These are phyloP conservation scores for Quercus lobata DNA, from an alignment of 331 rosid genomes.

Conservation along the genomic window DNA sequence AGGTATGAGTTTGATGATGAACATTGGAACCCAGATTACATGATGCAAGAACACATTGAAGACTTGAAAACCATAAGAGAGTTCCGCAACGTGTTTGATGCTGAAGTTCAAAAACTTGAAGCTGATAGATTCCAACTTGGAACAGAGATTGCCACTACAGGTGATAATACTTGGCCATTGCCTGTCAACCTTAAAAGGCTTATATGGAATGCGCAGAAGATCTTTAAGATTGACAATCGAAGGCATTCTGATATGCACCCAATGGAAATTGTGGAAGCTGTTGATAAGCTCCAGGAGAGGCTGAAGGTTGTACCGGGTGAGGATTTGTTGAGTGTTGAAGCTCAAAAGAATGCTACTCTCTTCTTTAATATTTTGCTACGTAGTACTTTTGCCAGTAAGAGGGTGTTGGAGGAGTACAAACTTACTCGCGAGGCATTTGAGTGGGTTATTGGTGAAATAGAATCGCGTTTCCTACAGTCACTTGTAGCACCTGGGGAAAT, in stretches of 20 bases:
- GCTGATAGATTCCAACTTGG: constrained; percentile 84
- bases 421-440: constrained; percentile 99
- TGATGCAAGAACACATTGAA: constrained; percentile 93
- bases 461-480: constrained; percentile 91
- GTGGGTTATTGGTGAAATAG: constrained; percentile 98
- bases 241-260: constrained; percentile 99
- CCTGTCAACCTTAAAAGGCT: constrained; percentile 98
- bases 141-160: constrained; percentile 79
- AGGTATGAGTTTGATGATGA: constrained; percentile 89
- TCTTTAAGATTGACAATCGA: constrained; percentile 91
- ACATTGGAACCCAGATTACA: constrained; percentile 92
- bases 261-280: constrained; percentile 98
- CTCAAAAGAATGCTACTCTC: constrained; percentile 96
- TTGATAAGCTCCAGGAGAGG: constrained; percentile 98
- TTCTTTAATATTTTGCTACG: constrained; percentile 86
- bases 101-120: constrained; percentile 90
- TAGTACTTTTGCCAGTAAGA: constrained; percentile 92
- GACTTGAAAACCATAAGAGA: constrained; percentile 93
- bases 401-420: constrained; percentile 95
- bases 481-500: constrained; percentile 98
- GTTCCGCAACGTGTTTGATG: constrained; percentile 96
- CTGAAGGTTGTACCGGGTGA: constrained; percentile 97
- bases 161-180: constrained; percentile 88
- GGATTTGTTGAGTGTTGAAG: constrained; percentile 83
- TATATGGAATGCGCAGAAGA: constrained; percentile 96